Base-by-base conservation (phyloP, 202 grass and related monocot species). In the Digitaria exilis region DNA sequence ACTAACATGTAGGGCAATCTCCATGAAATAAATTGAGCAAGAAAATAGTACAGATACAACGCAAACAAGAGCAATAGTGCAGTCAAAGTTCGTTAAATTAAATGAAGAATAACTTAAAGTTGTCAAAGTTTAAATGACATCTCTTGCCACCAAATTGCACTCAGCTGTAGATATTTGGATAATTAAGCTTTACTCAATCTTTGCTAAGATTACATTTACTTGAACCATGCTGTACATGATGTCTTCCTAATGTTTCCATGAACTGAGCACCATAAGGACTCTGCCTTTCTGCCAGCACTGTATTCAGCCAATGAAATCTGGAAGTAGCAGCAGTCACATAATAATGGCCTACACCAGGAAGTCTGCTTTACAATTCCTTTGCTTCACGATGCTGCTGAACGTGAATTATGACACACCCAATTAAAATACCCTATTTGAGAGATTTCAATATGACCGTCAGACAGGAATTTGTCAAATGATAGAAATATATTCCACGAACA, bases 381-480 rank as follows among this genome's bases (percentile, higher is more conserved):
- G 87, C 93, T 95, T 95, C 90, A 88, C 22, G 76, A 78, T 90
- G 87, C 80, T 92, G 87, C 77, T 90, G 87, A 90, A 95, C 75
- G 88, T 92, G 93, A 92, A 92, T 95, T 95, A 95, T 92, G 93
- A 92, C 85, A 95, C 83, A 95, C 85, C 93, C 89, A 95, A 90
- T 90, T 81, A 92, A 90, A 95, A 90, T 88, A 95, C 90, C 93
- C 93, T 92, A 95, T 92, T 92, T 95, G 87, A 94, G 87, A 95
- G 79, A 95, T 95, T 92, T 78, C 93, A 95, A 92, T 84, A 92
- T 82, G 90, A 80, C 83, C 86, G 76, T 95, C 93, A 95, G 93
- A 90, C 64, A 67, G 80, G 67, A 78, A 90, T 56, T 84, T 64
- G 86, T 84, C 8, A 25, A 75, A 88, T 63, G 82, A 89, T 83